These are phyloP conservation scores for Calamus simplicifolius DNA, from an alignment of 176 grass and related monocot species.

Conservation along the genomic window DNA sequence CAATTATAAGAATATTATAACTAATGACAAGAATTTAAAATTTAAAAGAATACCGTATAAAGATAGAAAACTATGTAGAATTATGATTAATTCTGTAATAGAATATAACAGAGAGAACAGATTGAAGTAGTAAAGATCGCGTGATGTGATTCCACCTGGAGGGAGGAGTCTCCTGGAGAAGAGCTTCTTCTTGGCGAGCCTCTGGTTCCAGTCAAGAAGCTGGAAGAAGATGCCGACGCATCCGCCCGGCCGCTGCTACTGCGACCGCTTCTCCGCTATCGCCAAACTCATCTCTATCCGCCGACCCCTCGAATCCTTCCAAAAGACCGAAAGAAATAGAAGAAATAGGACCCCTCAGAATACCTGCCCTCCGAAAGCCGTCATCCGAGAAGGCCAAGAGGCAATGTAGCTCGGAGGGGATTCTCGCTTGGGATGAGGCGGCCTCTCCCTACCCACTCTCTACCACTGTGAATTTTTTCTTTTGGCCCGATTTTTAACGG, in stretches of 20 bases:
- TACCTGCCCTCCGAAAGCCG: no score
- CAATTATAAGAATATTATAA: no score
- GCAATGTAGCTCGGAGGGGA: background rate
- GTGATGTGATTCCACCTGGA: constrained; percentile 43
- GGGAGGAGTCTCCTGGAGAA: constrained; percentile 22
- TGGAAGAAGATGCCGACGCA: constrained; percentile 64
- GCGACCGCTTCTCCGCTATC: constrained; percentile 57
- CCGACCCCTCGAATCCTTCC: background rate
- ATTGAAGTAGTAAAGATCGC: background rate
- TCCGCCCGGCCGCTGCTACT: constrained; percentile 32
- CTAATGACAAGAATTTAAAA: no score
- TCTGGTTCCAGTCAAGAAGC: constrained; percentile 77
- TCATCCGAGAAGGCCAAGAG: no score
- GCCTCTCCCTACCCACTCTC: no score
- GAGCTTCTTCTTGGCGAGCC: constrained; percentile 42
- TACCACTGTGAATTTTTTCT: no score
- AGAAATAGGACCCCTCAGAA: no score
- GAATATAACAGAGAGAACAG: constrained; percentile 28
- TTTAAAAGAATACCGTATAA: no score
- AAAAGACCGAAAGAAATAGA: no score
- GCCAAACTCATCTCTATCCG: constrained; percentile 58
- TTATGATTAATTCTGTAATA: no score
- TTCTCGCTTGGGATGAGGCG: background rate
- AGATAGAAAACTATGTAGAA: no score
- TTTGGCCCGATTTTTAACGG: no score